Percentiles rank a stretch among this genome's conserved stretches.
phyloP scores from a whole-genome alignment of 1,284 basidiomycete genomes.

The Cryptococcus neoformans region DNA sequence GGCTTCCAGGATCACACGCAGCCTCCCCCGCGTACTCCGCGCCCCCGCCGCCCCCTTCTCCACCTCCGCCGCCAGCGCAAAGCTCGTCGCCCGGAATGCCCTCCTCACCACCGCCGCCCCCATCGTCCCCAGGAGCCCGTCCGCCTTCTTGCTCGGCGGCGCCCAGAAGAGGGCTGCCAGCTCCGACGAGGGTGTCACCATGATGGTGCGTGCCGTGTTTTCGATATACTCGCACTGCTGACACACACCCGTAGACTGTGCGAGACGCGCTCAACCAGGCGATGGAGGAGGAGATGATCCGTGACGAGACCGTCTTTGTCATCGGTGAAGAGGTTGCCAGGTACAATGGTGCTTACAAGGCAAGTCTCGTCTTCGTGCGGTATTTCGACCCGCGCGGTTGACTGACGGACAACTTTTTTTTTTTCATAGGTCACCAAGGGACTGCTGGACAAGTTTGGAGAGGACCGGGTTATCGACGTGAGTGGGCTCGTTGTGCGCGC shows the following conservation, averaged over 20 bases:
- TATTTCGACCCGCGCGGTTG: constrained; percentile 4
- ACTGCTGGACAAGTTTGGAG: constrained; percentile 98
- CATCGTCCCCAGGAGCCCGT: constrained; percentile 29
- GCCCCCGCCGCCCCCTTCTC: constrained; percentile 11
- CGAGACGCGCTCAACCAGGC: constrained; percentile 96
- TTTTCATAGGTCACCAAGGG: constrained; percentile 82
- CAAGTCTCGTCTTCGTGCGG: constrained; percentile 39
- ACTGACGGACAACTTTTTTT: background rate
- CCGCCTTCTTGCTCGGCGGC: constrained; percentile 28
- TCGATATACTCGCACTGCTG: background rate
- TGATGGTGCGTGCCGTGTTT: constrained; percentile 36
- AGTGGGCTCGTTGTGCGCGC: constrained; percentile 13
- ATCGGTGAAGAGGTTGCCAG: constrained; percentile 98
- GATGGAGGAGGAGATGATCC: constrained; percentile 99
- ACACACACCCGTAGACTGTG: constrained; percentile 65
- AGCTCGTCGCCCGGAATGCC: constrained; percentile 27
- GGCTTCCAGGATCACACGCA: constrained; percentile 23
- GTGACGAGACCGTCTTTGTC: constrained; percentile 93
- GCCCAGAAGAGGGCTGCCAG: constrained; percentile 33
- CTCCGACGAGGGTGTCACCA: constrained; percentile 35
- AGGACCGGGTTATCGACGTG: constrained; percentile 92
- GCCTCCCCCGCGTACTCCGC: constrained; percentile 10
- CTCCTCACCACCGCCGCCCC: constrained; percentile 41
- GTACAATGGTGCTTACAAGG: constrained; percentile 99
- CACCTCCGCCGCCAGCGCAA: constrained; percentile 14